Evolutionary conservation across 2,329 filamentous ascomycete species (phyloP).

Genomic region (Botryotinia narcissicola): DNA sequence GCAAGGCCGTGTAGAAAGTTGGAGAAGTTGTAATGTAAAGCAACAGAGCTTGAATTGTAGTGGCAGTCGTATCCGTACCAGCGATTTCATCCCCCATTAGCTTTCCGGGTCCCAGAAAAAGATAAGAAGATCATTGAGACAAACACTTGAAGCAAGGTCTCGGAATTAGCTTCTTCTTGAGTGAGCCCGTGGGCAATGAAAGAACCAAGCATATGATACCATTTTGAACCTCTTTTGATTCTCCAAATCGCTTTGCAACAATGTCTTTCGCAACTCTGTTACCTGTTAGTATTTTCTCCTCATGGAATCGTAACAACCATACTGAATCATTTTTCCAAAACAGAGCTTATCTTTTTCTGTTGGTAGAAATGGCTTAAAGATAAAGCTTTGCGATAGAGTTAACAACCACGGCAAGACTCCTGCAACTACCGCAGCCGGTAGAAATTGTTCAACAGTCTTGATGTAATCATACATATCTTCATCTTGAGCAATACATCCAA

Average conservation of each 20-base stretch:
- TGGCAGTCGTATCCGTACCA: slow-evolving; percentile 57
- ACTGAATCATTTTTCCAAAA: slow-evolving; percentile 47
- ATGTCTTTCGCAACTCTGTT: slow-evolving; percentile 43
- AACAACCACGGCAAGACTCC: slow-evolving; percentile 45
- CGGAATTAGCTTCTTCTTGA: slow-evolving; percentile 26
- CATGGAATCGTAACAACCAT: slow-evolving; percentile 26
- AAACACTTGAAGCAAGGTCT: slow-evolving; percentile 29
- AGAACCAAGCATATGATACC: slow-evolving; percentile 51
- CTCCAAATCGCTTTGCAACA: slow-evolving; percentile 47
- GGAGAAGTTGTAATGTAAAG: slow-evolving; percentile 25
- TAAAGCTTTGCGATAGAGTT: slow-evolving; percentile 42
- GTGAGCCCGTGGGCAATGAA: slow-evolving; percentile 39
- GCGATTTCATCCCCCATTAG: slow-evolving; percentile 40
- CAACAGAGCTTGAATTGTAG: slow-evolving; percentile 43
- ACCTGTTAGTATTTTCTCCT: slow-evolving; percentile 15
- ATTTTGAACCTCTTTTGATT: slow-evolving; percentile 43
- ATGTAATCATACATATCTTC: slow-evolving; percentile 50
- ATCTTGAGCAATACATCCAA: slow-evolving; percentile 50
- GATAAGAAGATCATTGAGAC: background rate
- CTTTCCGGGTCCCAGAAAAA: background rate
- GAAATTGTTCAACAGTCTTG: slow-evolving; percentile 42
- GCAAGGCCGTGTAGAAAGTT: slow-evolving; percentile 19
- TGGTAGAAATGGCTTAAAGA: slow-evolving; percentile 45
- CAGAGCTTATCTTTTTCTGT: slow-evolving; percentile 42
- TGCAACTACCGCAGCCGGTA: slow-evolving; percentile 47